Evolutionary conservation across 192 early-diverging fungal species (phyloP).

Genomic region (Backusella mclennaniae): DNA sequence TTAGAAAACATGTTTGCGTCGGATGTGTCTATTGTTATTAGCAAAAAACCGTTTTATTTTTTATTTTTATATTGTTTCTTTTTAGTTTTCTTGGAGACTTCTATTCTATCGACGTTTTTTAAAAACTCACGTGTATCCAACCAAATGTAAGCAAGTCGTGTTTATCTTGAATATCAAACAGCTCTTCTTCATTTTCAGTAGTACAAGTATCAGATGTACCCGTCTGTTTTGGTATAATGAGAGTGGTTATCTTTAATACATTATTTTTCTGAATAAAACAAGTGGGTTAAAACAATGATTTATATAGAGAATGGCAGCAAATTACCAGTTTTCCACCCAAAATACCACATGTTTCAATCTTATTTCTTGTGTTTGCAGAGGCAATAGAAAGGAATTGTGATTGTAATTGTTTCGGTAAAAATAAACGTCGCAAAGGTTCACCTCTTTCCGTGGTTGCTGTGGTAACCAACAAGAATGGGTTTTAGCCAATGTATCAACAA

Average conservation of each 20-base stretch:
- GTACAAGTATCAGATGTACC: slow-evolving; percentile 85
- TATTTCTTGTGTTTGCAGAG: slow-evolving; percentile 64
- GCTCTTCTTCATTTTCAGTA: slow-evolving; percentile 80
- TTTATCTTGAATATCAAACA: slow-evolving; percentile 74
- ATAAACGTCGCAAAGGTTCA: slow-evolving; percentile 61
- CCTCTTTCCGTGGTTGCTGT: slow-evolving; percentile 53
- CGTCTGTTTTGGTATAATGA: slow-evolving; percentile 89
- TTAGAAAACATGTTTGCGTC: slow-evolving; percentile 93
- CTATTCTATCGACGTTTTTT: too few relatives aligned
- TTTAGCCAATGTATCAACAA: too few relatives aligned
- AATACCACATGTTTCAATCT: slow-evolving; percentile 89
- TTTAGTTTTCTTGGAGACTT: too few relatives aligned
- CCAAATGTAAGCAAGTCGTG: slow-evolving; percentile 80
- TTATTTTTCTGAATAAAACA: slow-evolving; percentile 46
- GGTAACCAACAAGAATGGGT: slow-evolving; percentile 14
- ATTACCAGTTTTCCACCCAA: slow-evolving; percentile 70
- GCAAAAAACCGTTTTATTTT: too few relatives aligned
- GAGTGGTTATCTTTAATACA: slow-evolving; percentile 61
- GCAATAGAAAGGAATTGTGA: slow-evolving; percentile 75
- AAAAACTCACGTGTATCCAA: slow-evolving; percentile 75
- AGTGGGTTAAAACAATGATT: neutral
- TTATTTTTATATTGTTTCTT: too few relatives aligned
- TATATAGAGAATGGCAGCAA: neutral
- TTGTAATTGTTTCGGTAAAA: slow-evolving; percentile 63
- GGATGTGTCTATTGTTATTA: slow-evolving; percentile 66